Base-by-base conservation (phyloP, 2,329 filamentous ascomycete genomes). In the Exophiala viscosa region DNA sequence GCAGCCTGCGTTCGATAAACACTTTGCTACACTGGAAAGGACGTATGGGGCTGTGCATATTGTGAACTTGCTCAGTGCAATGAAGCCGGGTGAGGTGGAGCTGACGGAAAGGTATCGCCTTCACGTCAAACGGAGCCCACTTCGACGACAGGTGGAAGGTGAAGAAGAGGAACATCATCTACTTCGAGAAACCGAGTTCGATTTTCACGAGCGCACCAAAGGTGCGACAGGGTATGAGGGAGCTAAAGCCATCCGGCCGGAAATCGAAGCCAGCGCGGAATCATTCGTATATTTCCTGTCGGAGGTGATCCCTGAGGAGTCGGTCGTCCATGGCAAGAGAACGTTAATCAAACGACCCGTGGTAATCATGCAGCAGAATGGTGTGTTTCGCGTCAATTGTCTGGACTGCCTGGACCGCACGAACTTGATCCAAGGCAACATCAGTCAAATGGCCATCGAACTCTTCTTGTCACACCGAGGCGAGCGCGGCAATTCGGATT, bases 321-420 rank as follows among this genome's bases (percentile, higher is more conserved):
- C 79, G 20, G 33, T 64, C 66, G 7, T 66, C 63, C 43, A 42
- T 4, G 69, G 69, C n/a, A 74, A 76, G 74, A 74, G 4, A 64
- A 70, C 31, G 17, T 59, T 60, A 42, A 55, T 54, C 58, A 69
- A 54, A 49, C 69, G 72, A 51, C 72, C 77, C 2, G 80, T 87
- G 6, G 83, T 90, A 1, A 81, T 95, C 17, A 73, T 96, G 45
- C 90, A 95, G 66, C 93, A 99, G 70, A 89, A 95, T 67, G 92
- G 93, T n/a, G 82, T 95, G 5, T 97, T 97, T 69, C 82, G 92
- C 57, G 95, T 90, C 7, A 99, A 99, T 64, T 99, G 93, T 67
- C 77, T 99, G 20, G 93, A 99, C 69, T 99, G 93, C 67, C 76
- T 99, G 39, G 93, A 99, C 68, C 84, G 93, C 53, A 99, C 93